Evolutionary conservation across 768 basidiomycete genomes (phyloP).

Genomic region (Auricularia heimuer): DNA sequence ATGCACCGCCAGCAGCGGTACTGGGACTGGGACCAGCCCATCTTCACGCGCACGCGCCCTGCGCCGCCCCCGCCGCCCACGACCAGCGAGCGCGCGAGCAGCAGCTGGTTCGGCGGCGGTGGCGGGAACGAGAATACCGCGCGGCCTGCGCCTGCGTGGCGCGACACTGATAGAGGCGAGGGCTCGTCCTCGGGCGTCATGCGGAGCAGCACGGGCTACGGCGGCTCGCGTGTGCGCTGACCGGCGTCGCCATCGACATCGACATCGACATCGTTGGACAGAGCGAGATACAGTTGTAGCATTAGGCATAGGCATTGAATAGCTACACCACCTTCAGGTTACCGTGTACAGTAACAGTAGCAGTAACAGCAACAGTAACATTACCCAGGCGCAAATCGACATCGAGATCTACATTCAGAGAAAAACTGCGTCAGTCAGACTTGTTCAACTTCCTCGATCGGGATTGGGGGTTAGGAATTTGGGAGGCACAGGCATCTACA

Average conservation of each 20-base stretch:
- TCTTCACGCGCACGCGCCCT: slow-evolving; percentile 51
- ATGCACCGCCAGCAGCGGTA: neutral
- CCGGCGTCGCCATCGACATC: no score
- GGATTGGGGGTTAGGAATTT: no score
- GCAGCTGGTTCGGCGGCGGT: slow-evolving; percentile 19
- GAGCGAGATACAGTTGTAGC: no score
- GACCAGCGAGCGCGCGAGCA: slow-evolving; percentile 14
- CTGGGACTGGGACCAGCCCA: slow-evolving; percentile 17
- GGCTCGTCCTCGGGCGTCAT: slow-evolving; percentile 63
- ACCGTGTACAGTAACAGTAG: no score
- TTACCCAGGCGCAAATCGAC: no score
- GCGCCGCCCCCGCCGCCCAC: neutral
- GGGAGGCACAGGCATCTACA: no score
- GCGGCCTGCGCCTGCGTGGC: slow-evolving; percentile 9
- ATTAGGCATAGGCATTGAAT: no score
- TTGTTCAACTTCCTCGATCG: no score
- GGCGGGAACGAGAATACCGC: neutral
- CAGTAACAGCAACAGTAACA: no score
- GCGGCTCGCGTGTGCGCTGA: slow-evolving; percentile 63
- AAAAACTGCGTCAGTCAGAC: no score
- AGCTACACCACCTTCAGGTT: no score
- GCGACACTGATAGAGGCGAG: slow-evolving; percentile 49
- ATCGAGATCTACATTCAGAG: no score
- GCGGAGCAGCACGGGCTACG: slow-evolving; percentile 71
- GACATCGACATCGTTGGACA: slow-evolving; percentile 15